Percentiles rank a stretch among this genome's conserved stretches.
phyloP scores from a whole-genome alignment of 2,329 filamentous ascomycete genomes.

The Aureobasidium mangrovei region DNA sequence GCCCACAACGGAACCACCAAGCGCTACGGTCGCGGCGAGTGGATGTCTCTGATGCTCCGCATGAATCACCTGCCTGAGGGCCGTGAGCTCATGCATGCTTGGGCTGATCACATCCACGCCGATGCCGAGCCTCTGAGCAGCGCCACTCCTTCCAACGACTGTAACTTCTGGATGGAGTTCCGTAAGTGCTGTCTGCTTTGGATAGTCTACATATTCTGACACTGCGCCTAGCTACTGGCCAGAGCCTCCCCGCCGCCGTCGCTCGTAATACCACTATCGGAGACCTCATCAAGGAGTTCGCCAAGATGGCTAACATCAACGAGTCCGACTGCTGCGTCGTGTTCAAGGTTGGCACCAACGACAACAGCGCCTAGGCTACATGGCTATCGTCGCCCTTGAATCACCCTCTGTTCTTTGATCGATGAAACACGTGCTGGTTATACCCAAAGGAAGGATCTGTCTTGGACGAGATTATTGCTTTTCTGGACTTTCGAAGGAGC shows the following conservation, averaged over 20 bases:
- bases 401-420: too few species aligned
- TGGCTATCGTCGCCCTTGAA: too few species aligned
- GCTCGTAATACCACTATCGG: not conserved
- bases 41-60: not conserved
- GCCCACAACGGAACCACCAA: too few species aligned
- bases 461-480: too few species aligned
- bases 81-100: not conserved
- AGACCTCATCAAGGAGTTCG: not conserved
- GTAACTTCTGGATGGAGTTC: not conserved
- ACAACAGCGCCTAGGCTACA: not conserved
- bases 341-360: not conserved
- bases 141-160: not conserved
- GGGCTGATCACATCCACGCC: not conserved
- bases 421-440: too few species aligned
- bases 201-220: not conserved
- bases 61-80: not conserved
- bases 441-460: too few species aligned
- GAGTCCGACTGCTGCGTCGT: not conserved
- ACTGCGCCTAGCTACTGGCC: not conserved
- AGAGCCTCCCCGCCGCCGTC: not conserved
- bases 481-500: too few species aligned
- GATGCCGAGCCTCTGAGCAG: not conserved
- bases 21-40: not conserved
- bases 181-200: not conserved
- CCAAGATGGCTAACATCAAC: not conserved